Evolutionary conservation across 257 asterid genomes (phyloP).

Genomic region (Petunia secreta): DNA sequence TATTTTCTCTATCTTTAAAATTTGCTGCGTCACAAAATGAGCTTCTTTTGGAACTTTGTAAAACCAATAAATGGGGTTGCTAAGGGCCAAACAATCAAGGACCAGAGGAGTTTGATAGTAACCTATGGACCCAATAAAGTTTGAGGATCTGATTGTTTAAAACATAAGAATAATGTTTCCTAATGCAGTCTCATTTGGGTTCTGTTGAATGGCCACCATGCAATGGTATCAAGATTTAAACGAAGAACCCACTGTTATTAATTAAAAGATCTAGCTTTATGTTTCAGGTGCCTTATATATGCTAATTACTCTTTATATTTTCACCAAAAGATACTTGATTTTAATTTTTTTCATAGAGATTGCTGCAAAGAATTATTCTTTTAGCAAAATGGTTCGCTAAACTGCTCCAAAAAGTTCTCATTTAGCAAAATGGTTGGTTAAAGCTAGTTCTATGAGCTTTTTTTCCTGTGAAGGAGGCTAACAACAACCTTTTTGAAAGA

Average conservation of each 20-base stretch:
- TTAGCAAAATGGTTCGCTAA: too few relatives aligned
- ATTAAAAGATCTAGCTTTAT: background rate
- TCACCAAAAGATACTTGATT: background rate
- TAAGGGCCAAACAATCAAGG: background rate
- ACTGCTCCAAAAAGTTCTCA: background rate
- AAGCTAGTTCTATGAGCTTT: background rate
- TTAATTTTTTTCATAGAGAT: background rate
- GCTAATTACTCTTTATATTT: too few relatives aligned
- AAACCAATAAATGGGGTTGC: conserved; percentile 31
- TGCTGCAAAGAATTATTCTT: background rate
- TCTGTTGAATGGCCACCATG: background rate
- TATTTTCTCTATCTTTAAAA: conserved; percentile 18
- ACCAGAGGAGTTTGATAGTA: background rate
- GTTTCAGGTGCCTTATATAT: background rate
- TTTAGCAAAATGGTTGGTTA: background rate
- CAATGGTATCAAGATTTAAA: background rate
- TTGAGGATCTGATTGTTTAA: conserved; percentile 30
- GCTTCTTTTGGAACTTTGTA: conserved; percentile 23
- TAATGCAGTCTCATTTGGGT: conserved; percentile 2
- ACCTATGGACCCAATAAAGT: conserved; percentile 29
- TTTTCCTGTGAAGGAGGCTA: background rate
- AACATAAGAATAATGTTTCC: background rate
- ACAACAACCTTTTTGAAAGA: conserved; percentile 4
- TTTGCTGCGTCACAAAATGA: background rate
- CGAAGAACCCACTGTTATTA: background rate